Evolutionary conservation across 148 eudicot genomes (phyloP), one percentile per base, ranked within the genome.

Genomic region (Rheum nobile): DNA sequence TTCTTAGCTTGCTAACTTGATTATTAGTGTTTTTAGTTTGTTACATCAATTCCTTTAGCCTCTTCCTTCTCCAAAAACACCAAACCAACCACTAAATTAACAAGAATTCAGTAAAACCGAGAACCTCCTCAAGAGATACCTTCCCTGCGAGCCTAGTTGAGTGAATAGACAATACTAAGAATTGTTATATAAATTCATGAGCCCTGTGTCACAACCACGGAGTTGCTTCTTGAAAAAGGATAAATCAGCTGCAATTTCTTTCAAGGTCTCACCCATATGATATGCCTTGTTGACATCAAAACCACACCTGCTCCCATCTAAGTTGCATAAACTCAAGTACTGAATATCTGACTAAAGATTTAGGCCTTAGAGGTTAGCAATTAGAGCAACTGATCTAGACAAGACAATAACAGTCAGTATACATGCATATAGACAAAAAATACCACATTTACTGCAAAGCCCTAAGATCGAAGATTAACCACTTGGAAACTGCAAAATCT

Each of bases 321-420:
- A 65, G 22, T 32, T 16, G 70, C 70, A 32, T 65, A 32, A 31
- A 65, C 70, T 32, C 32, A 26, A 28, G 34, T 34, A 32, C 37
- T 14, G 35, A 26, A 31, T 31, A 32, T 34, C 21, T 16, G 22
- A 65, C 39, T 31, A n/a, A n/a, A n/a, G 70, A 65, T 65, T 65
- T 65, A 32, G 67, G 32, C 67, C 14, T 10, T 31, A 65, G 37
- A 65, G 32, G 70, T 32, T 65, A 65, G 35, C 0, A 65, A 34
- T 65, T 65, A 65, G 37, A 65, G 70, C 24, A 65, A 32, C 39
- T 32, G 70, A 65, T 65, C 70, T 6, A 65, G 39, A 65, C 70
- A 65, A 65, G 22, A 17, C 21, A 65, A 12, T 11, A 65, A 7
- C 21, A 65, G 41, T 65, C 13, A 32, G 70, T 31, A 65, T 65